Base-by-base conservation (phyloP, 2,329 filamentous ascomycete species). In the Stachybotrys chlorohalonatus region DNA sequence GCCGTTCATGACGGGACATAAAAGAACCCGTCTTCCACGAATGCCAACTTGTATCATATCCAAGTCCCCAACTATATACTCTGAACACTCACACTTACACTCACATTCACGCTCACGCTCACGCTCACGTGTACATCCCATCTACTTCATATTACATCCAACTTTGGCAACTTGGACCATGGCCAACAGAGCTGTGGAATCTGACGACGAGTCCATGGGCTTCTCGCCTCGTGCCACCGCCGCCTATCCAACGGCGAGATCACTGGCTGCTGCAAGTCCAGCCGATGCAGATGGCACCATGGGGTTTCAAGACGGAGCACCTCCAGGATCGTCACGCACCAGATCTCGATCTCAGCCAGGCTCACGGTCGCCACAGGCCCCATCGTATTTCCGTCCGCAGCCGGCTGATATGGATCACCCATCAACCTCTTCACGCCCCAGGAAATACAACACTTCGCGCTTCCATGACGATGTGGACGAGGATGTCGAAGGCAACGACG, bases 391-490 rank as follows among this genome's bases (percentile, higher is more conserved):
- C 36, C 36, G 13, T 13, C 36, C 8, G 36, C 36, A 42, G 36
- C 36, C 8, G 36, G 36, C 36, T 13, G 13, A 13, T 42, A 24
- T 24, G 24, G 24, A 24, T 24, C 9, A 13, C 36, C 36, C 13
- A 9, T 42, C 36, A 13, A 13, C 36, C 36, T 42, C 5, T 42
- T 24, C 24, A 24, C 36, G 36, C 36, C 8, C 9, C 13, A 42
- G n/a, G 9, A 47, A n/a, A 47, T 24, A 47, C 15, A 47, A 24
- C 9, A 9, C 15, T 16, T n/a, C 46, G 8, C 64, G 63, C 13
- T 57, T 57, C 53, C 59, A 60, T 7, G 61, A 63, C 8, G 63
- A 66, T 13, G 60, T 56, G 52, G 64, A 66, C 48, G 59, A 58
- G 48, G 64, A 66, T 1, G 54, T 56, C 31, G 52, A 52, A 17